Evolutionary conservation across 371 early-diverging fungal species (phyloP).

Genomic region (Mortierella sp.): DNA sequence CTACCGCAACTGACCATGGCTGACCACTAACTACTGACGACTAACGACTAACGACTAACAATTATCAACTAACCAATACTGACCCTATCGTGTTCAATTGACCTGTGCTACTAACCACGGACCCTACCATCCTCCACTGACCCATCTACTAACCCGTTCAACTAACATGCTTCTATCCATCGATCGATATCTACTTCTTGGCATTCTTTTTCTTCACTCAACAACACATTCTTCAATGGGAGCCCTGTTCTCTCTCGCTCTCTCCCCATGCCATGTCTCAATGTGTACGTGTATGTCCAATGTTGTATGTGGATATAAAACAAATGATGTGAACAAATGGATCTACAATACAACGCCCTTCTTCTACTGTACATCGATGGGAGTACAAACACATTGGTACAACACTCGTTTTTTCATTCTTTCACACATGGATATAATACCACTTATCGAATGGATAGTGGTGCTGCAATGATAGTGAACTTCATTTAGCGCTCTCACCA

Average conservation of each 20-base stretch:
- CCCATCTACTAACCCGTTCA: not conserved
- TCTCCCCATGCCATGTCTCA: no score
- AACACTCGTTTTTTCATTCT: not conserved
- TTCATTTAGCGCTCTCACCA: conserved; percentile 11
- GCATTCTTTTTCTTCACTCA: no score
- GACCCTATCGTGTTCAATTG: no score
- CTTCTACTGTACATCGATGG: not conserved
- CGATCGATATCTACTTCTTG: not conserved
- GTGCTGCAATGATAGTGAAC: not conserved
- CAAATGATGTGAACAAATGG: no score
- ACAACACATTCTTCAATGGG: no score
- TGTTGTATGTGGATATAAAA: no score
- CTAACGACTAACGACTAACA: not conserved
- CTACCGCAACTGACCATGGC: not conserved
- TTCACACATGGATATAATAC: not conserved
- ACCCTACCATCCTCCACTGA: no score
- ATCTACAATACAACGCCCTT: no score
- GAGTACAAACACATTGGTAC: not conserved
- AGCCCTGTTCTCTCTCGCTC: no score
- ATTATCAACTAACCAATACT: not conserved
- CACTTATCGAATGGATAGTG: not conserved
- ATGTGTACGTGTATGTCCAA: not conserved
- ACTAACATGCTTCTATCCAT: not conserved
- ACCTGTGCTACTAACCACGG: no score
- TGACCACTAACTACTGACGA: not conserved